Evolutionary conservation across 1,139 yeast genomes (phyloP).

Genomic region (Debaryomyces subglobosus): DNA sequence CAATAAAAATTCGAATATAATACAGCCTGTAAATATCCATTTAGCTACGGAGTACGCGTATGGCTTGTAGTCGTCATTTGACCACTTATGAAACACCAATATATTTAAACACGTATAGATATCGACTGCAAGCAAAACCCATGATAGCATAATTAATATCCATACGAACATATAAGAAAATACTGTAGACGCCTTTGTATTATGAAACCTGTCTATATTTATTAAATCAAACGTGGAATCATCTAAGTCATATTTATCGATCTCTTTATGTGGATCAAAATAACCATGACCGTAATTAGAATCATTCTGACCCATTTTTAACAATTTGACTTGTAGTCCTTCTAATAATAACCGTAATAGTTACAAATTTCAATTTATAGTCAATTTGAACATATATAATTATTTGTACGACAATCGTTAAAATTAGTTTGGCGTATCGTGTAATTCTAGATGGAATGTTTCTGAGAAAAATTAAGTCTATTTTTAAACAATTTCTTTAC

Average conservation of each 20-base stretch:
- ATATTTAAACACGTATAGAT: constrained; percentile 78
- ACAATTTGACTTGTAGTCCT: background rate
- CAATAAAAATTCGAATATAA: constrained; percentile 68
- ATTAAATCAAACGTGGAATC: constrained; percentile 48
- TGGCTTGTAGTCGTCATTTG: constrained; percentile 58
- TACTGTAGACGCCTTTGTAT: constrained; percentile 55
- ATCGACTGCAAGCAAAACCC: constrained; percentile 70
- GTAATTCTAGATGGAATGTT: background rate
- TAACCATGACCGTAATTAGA: constrained; percentile 8
- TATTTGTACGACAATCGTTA: background rate
- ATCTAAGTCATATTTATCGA: constrained; percentile 39
- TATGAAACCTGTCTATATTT: constrained; percentile 52
- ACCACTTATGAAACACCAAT: constrained; percentile 78
- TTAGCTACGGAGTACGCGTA: constrained; percentile 61
- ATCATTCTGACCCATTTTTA: constrained; percentile 4
- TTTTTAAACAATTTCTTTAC: background rate
- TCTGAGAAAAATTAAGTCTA: background rate
- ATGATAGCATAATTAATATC: constrained; percentile 53
- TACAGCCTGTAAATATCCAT: constrained; percentile 86
- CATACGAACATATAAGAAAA: constrained; percentile 56
- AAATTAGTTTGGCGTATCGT: background rate
- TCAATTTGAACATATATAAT: background rate
- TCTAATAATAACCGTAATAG: background rate
- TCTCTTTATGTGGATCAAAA: constrained; percentile 23
- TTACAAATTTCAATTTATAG: background rate